A percentile compares a stretch with the other conserved stretches of the same genome.
phyloP scores from a whole-genome alignment of 208 protist species.

The Porcisia hertigi region DNA sequence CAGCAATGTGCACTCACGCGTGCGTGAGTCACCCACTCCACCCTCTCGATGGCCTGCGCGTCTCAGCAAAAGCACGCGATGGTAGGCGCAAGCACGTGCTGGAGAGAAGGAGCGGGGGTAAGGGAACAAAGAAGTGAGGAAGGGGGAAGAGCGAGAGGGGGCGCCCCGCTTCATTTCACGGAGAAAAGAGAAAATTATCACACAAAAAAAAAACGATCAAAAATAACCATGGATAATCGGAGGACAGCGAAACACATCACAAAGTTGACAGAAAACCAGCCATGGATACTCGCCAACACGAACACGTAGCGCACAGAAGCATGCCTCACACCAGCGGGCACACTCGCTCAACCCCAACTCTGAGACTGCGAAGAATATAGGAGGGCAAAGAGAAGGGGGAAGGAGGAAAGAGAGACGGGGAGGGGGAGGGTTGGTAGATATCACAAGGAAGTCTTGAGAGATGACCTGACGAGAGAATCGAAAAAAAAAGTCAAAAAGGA shows the following conservation, averaged over 20 bases:
- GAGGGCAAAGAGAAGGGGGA: background rate
- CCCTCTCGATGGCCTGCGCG: background rate
- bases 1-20: background rate
- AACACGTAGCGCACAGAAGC: constrained; percentile 1
- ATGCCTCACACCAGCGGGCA: too few relatives aligned
- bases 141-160: background rate
- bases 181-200: too few relatives aligned
- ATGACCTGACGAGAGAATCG: background rate
- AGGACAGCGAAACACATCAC: too few relatives aligned
- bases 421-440: too few relatives aligned
- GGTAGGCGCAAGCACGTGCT: background rate
- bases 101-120: background rate
- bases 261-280: too few relatives aligned
- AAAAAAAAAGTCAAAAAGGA: background rate
- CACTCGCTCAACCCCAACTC: too few relatives aligned
- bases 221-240: too few relatives aligned
- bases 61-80: background rate
- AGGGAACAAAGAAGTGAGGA: background rate
- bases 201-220: too few relatives aligned
- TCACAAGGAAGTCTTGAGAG: background rate
- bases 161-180: too few relatives aligned
- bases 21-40: background rate
- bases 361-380: background rate
- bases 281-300: constrained; percentile 6
- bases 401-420: background rate